Conservation (phyloP, 2,329 filamentous ascomycete species). For the Cordyceps cicadae region DNA sequence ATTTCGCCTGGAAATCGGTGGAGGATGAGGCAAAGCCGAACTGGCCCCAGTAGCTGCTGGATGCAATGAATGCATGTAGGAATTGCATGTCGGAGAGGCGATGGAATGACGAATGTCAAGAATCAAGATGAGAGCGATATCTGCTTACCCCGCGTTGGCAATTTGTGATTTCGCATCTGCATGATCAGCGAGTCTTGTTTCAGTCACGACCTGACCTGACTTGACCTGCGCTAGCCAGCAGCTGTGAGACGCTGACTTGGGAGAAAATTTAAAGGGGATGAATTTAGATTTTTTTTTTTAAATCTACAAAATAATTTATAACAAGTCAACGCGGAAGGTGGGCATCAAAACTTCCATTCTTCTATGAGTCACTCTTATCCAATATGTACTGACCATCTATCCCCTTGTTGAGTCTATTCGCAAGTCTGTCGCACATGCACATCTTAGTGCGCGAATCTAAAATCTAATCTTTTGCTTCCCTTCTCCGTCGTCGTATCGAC, state of each 20-base stretch:
- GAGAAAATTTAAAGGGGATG: too few species aligned
- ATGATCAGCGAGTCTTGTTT: background rate
- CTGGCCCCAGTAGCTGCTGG: background rate
- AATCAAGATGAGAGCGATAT: background rate
- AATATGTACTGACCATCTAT: too few species aligned
- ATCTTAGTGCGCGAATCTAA: conserved; percentile 27
- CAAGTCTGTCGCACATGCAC: too few species aligned
- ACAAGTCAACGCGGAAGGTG: too few species aligned
- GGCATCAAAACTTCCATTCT: too few species aligned
- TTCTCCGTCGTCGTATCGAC: conserved; percentile 27
- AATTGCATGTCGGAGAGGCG: background rate
- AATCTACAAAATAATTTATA: too few species aligned
- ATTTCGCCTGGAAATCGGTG: background rate
- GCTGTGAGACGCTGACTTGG: too few species aligned
- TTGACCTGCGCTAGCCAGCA: too few species aligned
- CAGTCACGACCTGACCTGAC: background rate
- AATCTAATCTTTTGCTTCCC: conserved; percentile 33
- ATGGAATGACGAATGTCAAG: background rate
- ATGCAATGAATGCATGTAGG: background rate
- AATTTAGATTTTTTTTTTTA: too few species aligned
- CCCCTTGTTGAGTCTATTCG: too few species aligned
- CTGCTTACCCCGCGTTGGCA: background rate
- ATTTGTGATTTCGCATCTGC: background rate
- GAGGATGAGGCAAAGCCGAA: background rate
- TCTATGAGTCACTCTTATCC: too few species aligned